A percentile compares a stretch with the other conserved stretches of the same genome.
Evolutionary conservation across 1,284 basidiomycete genomes (phyloP).

Genomic region (Singerocomus inundabilis): DNA sequence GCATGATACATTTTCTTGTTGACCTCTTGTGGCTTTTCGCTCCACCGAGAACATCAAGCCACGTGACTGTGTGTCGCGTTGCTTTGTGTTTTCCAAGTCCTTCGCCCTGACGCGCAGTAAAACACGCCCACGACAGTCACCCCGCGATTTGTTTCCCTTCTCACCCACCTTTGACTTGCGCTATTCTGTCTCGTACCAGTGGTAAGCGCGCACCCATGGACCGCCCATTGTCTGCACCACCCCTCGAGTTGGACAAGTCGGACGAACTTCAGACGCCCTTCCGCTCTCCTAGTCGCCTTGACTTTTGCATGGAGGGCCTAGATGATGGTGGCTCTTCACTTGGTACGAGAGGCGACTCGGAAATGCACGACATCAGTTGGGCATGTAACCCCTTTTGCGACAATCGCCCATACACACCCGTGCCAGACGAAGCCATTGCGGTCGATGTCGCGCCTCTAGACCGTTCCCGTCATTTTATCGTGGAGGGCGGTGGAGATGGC

Average conservation of each 20-base stretch:
- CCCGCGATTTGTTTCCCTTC: background rate
- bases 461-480: background rate
- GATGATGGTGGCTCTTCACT: background rate
- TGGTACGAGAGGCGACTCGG: background rate
- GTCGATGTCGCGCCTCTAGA: slow-evolving; percentile 5
- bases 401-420: background rate
- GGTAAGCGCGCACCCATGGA: slow-evolving; percentile 9
- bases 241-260: slow-evolving; percentile 11
- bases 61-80: slow-evolving; percentile 27
- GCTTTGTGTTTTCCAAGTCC: slow-evolving; percentile 21
- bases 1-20: slow-evolving; percentile 12
- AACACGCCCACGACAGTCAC: slow-evolving; percentile 4
- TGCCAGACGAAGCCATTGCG: slow-evolving; percentile 9
- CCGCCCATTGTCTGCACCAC: slow-evolving; percentile 4
- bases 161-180: background rate
- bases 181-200: background rate
- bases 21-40: background rate
- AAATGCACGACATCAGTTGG: slow-evolving; percentile 15
- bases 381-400: background rate
- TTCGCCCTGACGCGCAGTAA: slow-evolving; percentile 15
- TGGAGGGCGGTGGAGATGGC: background rate
- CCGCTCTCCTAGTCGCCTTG: slow-evolving; percentile 36
- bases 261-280: slow-evolving; percentile 16
- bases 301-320: slow-evolving; percentile 25
- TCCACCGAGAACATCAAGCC: slow-evolving; percentile 18